Evolutionary conservation across 148 eudicot genomes (phyloP), one percentile per base, ranked within the genome.

Genomic region (Suaeda aralocaspica): DNA sequence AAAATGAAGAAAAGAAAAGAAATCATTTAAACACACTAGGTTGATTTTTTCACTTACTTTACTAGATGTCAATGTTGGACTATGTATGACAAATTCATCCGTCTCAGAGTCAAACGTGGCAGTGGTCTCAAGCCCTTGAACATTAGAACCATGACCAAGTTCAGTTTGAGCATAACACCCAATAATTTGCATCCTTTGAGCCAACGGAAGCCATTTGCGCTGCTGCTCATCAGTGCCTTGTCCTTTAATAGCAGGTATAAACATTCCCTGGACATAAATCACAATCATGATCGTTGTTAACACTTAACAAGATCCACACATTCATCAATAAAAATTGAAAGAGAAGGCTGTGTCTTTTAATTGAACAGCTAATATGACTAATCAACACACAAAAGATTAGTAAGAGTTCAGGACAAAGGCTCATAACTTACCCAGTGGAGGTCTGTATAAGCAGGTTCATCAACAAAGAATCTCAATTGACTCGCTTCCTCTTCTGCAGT

Each of bases 151-250:
- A 81, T 94, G 99, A 69, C 99, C 99, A 75, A 94, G 99, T 85
- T 94, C 99, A 55, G 99, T 94, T 80, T 94, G 99, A 30, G 99
- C 97, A 81, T 94, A 94, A 77, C 97, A 94, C 33, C 99, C 99
- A 76, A 94, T 94, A 18, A 94, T 94, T 72, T 91, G 86, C 99
- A 94, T 87, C 78, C 82, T 89, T 67, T 89, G 82, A 30, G 99
- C 99, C 84, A 94, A 70, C 24, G 97, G 88, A 81, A 94, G 84
- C 99, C 99, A 94, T 74, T 91, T 94, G 65, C 70, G 59, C 68
- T 86, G 92, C 79, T 94, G 99, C 73, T 94, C 99, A 52, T 94
- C 93, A 10, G 97, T 94, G 67, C 97, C 96, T 81, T 94, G 97
- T 49, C 96, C 99, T 78, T 86, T 91, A 42, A 94, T 86, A 51